Evolutionary conservation across 306 rosid species (phyloP), one percentile per base, ranked within the genome.

Genomic region (Senna siamea): DNA sequence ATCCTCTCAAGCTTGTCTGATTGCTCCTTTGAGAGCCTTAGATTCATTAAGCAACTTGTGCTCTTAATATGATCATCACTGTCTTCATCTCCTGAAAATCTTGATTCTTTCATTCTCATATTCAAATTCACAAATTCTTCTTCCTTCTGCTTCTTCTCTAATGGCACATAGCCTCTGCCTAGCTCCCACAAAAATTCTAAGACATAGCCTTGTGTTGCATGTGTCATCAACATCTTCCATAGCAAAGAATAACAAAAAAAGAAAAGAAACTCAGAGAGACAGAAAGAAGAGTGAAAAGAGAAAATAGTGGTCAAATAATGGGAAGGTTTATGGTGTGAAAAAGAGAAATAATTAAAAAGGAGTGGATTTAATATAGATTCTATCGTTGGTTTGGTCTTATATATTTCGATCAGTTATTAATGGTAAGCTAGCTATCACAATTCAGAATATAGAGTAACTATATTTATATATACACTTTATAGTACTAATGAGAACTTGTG

Each of bases 1-100:
- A 69, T 80, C 84, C n/a, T n/a, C 63, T 93, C 98, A 30, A 93
- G 87, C 80, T 84, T 67, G 69, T 79, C 17, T 14, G 92, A 78
- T 61, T 93, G 98, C 2, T 93, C 92, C 77, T 83, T 86, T 7
- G 96, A 78, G 52, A 93, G 93, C 75, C 88, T 82, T 40, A 93
- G 78, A 73, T 93, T 93, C 84, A 85, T 93, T 69, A 89, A 81
- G 17, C 9, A n/a, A 9, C 10, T 15, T 11, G 19, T 38, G 40
- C 17, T 10, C 2, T 22, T 62, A 60, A 1, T 41, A 2, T 38
- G 50, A 19, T 62, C 50, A 37, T 37, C 7, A 37, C 8, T 5
- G 4, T 37, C 40, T 1, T 37, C 40, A 32, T 32, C n/a, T n/a
- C n/a, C n/a, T n/a, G n/a, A n/a, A n/a, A n/a, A n/a, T 26, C 30